These are phyloP conservation scores for Cordyceps sp. DNA, from an alignment of 2,329 filamentous ascomycete species.

Conservation along the genomic window DNA sequence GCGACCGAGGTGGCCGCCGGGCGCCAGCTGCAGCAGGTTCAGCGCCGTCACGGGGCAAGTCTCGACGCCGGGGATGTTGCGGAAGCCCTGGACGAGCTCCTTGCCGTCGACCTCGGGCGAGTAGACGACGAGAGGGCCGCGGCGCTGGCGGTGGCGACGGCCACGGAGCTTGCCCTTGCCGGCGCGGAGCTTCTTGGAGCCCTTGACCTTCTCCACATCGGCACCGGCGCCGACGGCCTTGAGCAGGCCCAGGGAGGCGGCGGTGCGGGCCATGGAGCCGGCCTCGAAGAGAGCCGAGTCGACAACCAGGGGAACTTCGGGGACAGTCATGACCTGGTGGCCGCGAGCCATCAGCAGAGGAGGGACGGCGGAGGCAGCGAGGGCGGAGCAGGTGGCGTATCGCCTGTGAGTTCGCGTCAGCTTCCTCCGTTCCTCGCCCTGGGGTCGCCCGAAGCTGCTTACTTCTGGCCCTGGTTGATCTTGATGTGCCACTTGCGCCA, in stretches of 20 bases:
- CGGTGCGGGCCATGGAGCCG: conserved; percentile 72
- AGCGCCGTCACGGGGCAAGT: conserved; percentile 83
- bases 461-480: conserved; percentile 98
- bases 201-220: conserved; percentile 91
- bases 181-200: conserved; percentile 89
- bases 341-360: conserved; percentile 93
- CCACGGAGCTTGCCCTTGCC: conserved; percentile 98
- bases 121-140: conserved; percentile 95
- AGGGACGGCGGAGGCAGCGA: conserved; percentile 89
- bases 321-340: conserved; percentile 81
- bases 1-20: conserved; percentile 94
- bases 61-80: conserved; percentile 98
- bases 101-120: conserved; percentile 90
- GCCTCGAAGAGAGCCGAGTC: conserved; percentile 78
- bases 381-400: conserved; percentile 92
- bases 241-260: conserved; percentile 71
- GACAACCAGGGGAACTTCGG: conserved; percentile 94
- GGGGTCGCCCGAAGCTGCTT: conserved; percentile 27
- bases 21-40: conserved; percentile 98
- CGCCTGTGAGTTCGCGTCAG: conserved; percentile 41
- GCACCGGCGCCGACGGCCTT: conserved; percentile 78
- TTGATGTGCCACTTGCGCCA: conserved; percentile 99
- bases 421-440: neutral
- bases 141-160: conserved; percentile 93
- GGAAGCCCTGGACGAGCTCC: conserved; percentile 85